phyloP scores from a whole-genome alignment of 139 green algal species.

The Eudorina sp. region DNA sequence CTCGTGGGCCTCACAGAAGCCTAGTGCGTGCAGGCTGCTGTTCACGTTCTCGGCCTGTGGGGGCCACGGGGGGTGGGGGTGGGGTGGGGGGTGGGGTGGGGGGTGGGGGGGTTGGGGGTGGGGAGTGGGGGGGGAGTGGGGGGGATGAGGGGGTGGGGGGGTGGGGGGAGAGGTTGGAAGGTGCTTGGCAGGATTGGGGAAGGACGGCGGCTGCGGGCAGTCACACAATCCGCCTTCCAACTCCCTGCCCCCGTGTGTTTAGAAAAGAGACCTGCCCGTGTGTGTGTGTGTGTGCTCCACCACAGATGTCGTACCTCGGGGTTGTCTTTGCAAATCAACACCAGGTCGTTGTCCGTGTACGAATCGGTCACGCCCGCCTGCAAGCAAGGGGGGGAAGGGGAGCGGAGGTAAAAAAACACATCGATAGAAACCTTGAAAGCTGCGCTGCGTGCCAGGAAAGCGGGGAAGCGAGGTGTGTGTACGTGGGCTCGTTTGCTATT shows the following conservation, averaged over 20 bases:
- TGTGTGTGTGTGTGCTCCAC: too few relatives aligned
- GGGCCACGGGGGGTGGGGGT: background rate
- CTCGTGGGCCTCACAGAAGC: constrained; percentile 76
- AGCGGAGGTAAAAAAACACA: background rate
- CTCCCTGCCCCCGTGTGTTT: too few relatives aligned
- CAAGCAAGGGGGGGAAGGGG: constrained; percentile 25
- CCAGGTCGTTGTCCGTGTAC: constrained; percentile 86
- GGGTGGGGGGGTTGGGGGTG: background rate
- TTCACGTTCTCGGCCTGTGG: constrained; percentile 45
- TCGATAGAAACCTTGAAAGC: too few relatives aligned
- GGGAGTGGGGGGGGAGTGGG: background rate
- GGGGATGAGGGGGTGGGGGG: background rate
- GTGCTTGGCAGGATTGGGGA: too few relatives aligned
- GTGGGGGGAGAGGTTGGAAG: background rate
- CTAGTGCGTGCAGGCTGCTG: constrained; percentile 72
- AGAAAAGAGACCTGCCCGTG: too few relatives aligned
- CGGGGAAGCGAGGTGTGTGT: too few relatives aligned
- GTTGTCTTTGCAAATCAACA: constrained; percentile 87
- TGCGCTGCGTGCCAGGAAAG: too few relatives aligned
- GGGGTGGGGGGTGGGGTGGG: background rate
- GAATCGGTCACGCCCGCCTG: constrained; percentile 37
- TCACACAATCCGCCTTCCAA: too few relatives aligned
- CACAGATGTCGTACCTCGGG: constrained; percentile 58
- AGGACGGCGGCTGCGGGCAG: too few relatives aligned
- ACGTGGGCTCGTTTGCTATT: too few relatives aligned